Conservation (phyloP, 257 asterid genomes). For the Anisodus tanguticus region DNA sequence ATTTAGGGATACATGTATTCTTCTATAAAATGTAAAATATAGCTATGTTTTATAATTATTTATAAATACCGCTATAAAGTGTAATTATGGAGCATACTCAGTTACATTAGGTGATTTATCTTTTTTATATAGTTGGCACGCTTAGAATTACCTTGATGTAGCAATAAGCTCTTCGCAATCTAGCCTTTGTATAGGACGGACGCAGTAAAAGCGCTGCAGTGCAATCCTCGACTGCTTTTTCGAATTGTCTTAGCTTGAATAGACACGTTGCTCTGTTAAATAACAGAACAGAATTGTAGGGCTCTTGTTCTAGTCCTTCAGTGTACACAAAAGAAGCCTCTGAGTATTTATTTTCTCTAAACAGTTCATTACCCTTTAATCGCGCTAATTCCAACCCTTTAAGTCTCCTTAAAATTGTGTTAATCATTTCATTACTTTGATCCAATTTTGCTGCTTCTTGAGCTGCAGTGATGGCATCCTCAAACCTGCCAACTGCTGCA, state of each 20-base stretch:
- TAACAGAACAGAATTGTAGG: constrained; percentile 50
- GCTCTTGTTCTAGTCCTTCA: constrained; percentile 60
- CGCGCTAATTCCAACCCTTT: constrained; percentile 50
- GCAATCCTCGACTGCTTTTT: constrained; percentile 58
- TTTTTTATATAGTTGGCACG: no score
- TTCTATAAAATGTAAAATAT: no score
- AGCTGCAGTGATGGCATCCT: constrained; percentile 54
- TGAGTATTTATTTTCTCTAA: constrained; percentile 44
- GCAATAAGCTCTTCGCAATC: constrained; percentile 61
- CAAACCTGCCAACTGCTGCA: constrained; percentile 60
- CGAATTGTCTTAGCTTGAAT: constrained; percentile 54
- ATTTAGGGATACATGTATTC: no score
- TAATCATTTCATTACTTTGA: constrained; percentile 49
- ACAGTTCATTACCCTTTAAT: constrained; percentile 58
- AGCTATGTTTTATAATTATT: no score
- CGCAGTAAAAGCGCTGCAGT: constrained; percentile 52
- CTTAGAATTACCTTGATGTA: constrained; percentile 48
- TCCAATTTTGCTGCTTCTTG: constrained; percentile 58
- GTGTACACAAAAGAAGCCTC: constrained; percentile 59
- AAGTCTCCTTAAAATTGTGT: constrained; percentile 41
- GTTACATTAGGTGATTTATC: no score
- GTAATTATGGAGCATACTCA: no score
- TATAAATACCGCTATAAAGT: no score
- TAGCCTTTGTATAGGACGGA: constrained; percentile 53
- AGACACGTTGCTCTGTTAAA: constrained; percentile 60